Evolutionary conservation across 129 eudicot genomes (phyloP).

Genomic region (Arctium minus): DNA sequence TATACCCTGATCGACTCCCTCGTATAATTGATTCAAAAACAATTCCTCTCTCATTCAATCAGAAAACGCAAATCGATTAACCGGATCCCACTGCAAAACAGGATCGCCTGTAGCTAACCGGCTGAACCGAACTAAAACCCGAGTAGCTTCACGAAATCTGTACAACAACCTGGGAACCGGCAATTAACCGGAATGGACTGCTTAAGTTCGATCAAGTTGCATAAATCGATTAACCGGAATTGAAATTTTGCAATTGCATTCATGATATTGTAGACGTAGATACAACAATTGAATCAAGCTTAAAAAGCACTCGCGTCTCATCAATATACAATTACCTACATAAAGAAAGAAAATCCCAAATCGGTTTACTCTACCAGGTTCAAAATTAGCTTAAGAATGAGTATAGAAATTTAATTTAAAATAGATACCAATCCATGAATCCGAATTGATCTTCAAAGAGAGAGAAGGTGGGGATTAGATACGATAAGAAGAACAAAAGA

Average conservation of each 20-base stretch:
- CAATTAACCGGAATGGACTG: too few relatives aligned
- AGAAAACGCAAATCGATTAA: too few relatives aligned
- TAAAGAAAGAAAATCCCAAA: not conserved
- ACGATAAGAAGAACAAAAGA: slow-evolving; percentile 35
- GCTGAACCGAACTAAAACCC: too few relatives aligned
- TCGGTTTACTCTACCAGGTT: not conserved
- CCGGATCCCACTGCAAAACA: too few relatives aligned
- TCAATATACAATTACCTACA: not conserved
- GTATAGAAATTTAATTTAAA: not conserved
- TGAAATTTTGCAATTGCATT: not conserved
- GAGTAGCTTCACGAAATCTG: too few relatives aligned
- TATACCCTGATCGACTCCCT: too few relatives aligned
- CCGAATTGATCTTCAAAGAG: slow-evolving; percentile 97
- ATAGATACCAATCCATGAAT: slow-evolving; percentile 71
- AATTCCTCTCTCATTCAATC: too few relatives aligned
- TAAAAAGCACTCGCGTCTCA: not conserved
- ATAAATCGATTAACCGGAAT: too few relatives aligned
- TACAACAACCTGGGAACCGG: too few relatives aligned
- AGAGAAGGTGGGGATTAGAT: slow-evolving; percentile 32
- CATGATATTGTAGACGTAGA: not conserved
- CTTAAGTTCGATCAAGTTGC: too few relatives aligned
- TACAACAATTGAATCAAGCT: not conserved
- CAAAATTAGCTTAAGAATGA: not conserved
- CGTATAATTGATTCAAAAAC: too few relatives aligned
- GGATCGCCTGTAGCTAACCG: too few relatives aligned